Evolutionary conservation across 371 early-diverging fungal genomes (phyloP).

Genomic region (Mortierella sp.): DNA sequence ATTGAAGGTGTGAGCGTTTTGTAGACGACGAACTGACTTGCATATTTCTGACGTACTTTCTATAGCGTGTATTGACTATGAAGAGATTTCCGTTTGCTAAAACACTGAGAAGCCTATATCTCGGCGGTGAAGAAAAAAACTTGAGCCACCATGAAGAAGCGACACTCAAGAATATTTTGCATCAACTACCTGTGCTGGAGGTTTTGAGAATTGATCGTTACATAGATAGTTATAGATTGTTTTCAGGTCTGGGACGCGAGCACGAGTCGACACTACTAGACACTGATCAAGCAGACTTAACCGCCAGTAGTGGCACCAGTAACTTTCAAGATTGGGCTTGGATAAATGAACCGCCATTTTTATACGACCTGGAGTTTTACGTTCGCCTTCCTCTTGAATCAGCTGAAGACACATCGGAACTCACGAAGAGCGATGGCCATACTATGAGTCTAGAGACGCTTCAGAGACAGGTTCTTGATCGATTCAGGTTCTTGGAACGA

Average conservation of each 20-base stretch:
- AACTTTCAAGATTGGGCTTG: neutral
- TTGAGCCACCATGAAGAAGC: neutral
- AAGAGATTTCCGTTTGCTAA: conserved; percentile 26
- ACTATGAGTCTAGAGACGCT: conserved; percentile 6
- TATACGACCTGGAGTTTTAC: neutral
- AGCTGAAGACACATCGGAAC: neutral
- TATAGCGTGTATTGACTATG: neutral
- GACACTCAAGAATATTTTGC: conserved; percentile 18
- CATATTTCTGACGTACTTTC: conserved; percentile 3
- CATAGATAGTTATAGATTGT: conserved; percentile 2
- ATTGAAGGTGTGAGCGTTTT: neutral
- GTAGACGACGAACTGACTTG: neutral
- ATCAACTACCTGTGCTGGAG: conserved; percentile 16
- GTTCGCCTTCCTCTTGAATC: neutral
- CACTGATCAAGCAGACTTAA: neutral
- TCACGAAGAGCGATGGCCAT: no score
- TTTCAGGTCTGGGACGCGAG: conserved; percentile 13
- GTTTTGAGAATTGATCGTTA: conserved; percentile 23
- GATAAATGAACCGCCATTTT: neutral
- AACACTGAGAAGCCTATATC: conserved; percentile 10
- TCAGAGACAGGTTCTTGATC: conserved; percentile 6
- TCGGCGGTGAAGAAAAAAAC: conserved; percentile 12
- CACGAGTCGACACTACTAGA: neutral
- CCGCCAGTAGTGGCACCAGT: no score
- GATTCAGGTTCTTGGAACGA: conserved; percentile 29